Evolutionary conservation across 2,329 filamentous ascomycete genomes (phyloP), one percentile per base, ranked within the genome.

Genomic region (Diplocarpon rosae): DNA sequence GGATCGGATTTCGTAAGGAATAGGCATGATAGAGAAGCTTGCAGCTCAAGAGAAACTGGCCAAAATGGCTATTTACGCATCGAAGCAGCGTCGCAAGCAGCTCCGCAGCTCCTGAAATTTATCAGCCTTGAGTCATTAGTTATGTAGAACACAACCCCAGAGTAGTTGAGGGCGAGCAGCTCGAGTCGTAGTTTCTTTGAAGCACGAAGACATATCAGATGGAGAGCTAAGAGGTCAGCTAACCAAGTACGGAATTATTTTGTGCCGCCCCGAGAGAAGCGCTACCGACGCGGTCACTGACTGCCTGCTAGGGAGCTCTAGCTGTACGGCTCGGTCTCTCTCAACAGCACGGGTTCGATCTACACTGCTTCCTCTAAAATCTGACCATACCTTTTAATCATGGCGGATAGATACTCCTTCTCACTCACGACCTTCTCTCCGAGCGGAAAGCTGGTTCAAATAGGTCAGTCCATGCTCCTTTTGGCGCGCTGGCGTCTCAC

Each of bases 331-430:
- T n/a, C n/a, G n/a, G n/a, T n/a, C n/a, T n/a, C n/a, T n/a, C n/a
- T n/a, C n/a, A n/a, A n/a, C n/a, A n/a, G n/a, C n/a, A n/a, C n/a
- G n/a, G n/a, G n/a, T n/a, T n/a, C 29, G 8, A 30, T 54, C 54
- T 58, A 41, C 43, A 17, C n/a, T 49, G 3, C 30, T 32, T 10
- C 30, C 30, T 14, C 30, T 39, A 46, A 38, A 4, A 39, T 44
- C 38, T n/a, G 29, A 43, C 30, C 30, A 43, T 45, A 53, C 31
- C 43, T 42, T 50, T 50, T 48, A 59, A 72, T 55, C 64, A 98
- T 98, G 90, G 90, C 92, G 63, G 92, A 98, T 70, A 78, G 92
- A 73, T 98, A 98, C 70, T 95, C 90, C 45, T 98, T 98, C 80
- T 98, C 92, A 49, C 78, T 98, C 65, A 98, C 92, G 54, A 98